phyloP scores from a whole-genome alignment of 2,329 filamentous ascomycete species.

The Alternaria rosae region DNA sequence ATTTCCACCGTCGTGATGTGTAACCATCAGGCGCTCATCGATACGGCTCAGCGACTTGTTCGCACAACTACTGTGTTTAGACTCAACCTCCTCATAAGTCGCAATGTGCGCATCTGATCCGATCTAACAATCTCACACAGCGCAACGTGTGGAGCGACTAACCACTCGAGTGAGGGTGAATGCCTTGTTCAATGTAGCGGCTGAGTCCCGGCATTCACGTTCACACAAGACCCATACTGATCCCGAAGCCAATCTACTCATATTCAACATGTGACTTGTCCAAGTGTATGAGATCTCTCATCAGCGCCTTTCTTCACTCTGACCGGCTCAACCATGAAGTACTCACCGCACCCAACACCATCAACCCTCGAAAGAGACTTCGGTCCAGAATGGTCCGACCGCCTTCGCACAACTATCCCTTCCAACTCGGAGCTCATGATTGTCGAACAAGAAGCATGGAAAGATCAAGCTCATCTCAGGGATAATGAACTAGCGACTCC shows the following conservation, averaged over 20 bases:
- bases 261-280: too few relatives aligned
- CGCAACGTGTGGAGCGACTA: not conserved
- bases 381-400: not conserved
- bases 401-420: not conserved
- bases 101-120: not conserved
- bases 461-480: not conserved
- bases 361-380: not conserved
- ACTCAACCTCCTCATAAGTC: not conserved
- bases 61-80: not conserved
- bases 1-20: not conserved
- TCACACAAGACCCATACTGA: not conserved
- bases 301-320: not conserved
- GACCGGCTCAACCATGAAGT: not conserved
- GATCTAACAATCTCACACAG: not conserved
- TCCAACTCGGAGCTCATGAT: not conserved
- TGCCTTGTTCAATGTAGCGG: not conserved
- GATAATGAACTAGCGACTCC: not conserved
- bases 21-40: not conserved
- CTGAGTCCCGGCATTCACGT: not conserved
- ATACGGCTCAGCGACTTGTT: not conserved
- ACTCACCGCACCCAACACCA: not conserved
- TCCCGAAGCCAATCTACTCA: not conserved
- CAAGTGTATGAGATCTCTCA: not conserved
- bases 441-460: not conserved
- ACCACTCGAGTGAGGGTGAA: not conserved